Evolutionary conservation across 306 rosid genomes (phyloP).

Genomic region (Dalbergia cultrata): DNA sequence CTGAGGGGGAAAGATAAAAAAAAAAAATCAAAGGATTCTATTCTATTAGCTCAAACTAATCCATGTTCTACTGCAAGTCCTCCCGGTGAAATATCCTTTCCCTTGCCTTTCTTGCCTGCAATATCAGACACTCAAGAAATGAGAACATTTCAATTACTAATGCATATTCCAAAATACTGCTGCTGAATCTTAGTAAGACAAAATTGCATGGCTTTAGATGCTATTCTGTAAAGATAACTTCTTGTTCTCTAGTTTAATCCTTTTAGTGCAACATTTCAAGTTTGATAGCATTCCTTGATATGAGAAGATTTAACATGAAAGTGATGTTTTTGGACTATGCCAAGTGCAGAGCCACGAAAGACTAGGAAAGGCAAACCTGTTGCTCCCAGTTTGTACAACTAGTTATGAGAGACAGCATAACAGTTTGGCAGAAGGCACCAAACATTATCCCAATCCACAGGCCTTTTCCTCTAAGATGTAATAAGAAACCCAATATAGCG

Average conservation of each 20-base stretch:
- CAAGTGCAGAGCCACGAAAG: background rate
- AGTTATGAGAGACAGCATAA: slow-evolving; percentile 57
- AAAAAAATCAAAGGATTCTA: background rate
- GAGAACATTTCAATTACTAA: slow-evolving; percentile 7
- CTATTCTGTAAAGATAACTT: slow-evolving; percentile 13
- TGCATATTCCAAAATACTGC: background rate
- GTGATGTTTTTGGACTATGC: background rate
- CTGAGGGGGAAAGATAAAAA: too few species aligned
- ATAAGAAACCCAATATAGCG: slow-evolving; percentile 63
- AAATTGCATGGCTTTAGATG: slow-evolving; percentile 21
- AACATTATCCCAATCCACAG: slow-evolving; percentile 74
- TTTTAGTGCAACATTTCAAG: background rate
- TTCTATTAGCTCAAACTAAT: slow-evolving; percentile 29
- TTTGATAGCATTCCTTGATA: slow-evolving; percentile 1
- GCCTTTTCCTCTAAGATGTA: slow-evolving; percentile 64
- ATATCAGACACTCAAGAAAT: slow-evolving; percentile 34
- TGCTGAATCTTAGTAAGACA: background rate
- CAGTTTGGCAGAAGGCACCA: slow-evolving; percentile 65
- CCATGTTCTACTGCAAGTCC: slow-evolving; percentile 45
- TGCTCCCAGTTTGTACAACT: slow-evolving; percentile 66
- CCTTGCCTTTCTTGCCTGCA: slow-evolving; percentile 67
- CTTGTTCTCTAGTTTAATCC: background rate
- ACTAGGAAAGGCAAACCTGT: slow-evolving; percentile 58
- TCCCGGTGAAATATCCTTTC: slow-evolving; percentile 61
- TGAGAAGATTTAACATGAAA: slow-evolving; percentile 4